Conservation (phyloP, 2,329 filamentous ascomycete species). For the Fusarium sp. region DNA sequence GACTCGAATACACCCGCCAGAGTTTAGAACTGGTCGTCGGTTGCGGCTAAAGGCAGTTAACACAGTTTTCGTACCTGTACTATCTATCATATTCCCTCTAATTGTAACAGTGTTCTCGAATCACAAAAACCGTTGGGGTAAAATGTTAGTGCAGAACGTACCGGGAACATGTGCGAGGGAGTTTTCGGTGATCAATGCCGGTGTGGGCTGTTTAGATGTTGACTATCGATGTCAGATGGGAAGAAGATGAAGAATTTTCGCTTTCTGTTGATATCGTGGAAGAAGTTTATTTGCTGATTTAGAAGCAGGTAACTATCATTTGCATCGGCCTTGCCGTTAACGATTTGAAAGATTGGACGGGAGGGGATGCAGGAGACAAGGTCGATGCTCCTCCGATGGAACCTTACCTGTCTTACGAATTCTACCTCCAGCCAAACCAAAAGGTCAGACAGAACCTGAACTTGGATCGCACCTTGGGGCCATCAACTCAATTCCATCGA, state of each 20-base stretch:
- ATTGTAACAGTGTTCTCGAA: slow-evolving; percentile 9
- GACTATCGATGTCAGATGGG: background rate
- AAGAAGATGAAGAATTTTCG: slow-evolving; percentile 3
- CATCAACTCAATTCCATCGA: background rate
- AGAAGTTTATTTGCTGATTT: background rate
- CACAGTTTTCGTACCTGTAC: background rate
- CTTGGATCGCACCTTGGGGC: background rate
- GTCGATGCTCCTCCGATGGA: slow-evolving; percentile 19
- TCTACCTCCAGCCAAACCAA: background rate
- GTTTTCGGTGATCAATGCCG: slow-evolving; percentile 3
- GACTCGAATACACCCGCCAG: slow-evolving; percentile 6
- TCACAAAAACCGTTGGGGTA: slow-evolving; percentile 13
- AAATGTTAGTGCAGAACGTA: slow-evolving; percentile 1
- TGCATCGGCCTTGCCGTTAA: slow-evolving; percentile 29
- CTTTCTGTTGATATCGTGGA: slow-evolving; percentile 2
- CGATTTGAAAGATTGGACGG: background rate
- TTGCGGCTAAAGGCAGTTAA: background rate
- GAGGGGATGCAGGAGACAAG: slow-evolving; percentile 13
- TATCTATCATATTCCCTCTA: background rate
- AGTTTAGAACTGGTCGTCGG: slow-evolving; percentile 4
- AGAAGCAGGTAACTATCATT: background rate
- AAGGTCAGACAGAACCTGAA: background rate
- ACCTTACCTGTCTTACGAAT: background rate
- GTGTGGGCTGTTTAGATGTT: slow-evolving; percentile 3
- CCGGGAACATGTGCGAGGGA: slow-evolving; percentile 1